Percentiles rank a stretch among this genome's conserved stretches.
These are phyloP conservation scores for Coemansia sp. DNA, from an alignment of 192 early-diverging fungal genomes.

Conservation along the genomic window DNA sequence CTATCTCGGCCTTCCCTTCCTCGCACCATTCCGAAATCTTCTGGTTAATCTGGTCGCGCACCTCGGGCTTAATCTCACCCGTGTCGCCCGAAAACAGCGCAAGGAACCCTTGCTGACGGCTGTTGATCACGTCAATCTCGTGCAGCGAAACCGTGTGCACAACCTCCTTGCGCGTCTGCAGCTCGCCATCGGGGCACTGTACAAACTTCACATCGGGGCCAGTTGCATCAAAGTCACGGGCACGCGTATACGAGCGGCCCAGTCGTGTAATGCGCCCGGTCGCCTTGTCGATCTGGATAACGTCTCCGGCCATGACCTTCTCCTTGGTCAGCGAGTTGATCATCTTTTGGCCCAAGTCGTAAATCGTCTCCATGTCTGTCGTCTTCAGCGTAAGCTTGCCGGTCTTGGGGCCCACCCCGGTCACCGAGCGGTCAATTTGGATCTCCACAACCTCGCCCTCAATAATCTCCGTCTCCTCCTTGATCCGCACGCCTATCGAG, in stretches of 20 bases:
- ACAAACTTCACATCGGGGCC: constrained; percentile 97
- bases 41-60: constrained; percentile 96
- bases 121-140: constrained; percentile 99
- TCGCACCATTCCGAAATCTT: constrained; percentile 98
- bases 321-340: constrained; percentile 96
- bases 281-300: constrained; percentile 98
- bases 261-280: constrained; percentile 93
- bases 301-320: constrained; percentile 95
- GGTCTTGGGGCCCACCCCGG: constrained; percentile 88
- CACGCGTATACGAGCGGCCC: constrained; percentile 94
- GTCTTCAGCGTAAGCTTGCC: constrained; percentile 99
- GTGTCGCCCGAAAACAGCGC: constrained; percentile 97
- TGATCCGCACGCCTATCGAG: constrained; percentile 97
- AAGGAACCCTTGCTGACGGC: constrained; percentile 93
- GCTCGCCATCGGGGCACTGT: constrained; percentile 97
- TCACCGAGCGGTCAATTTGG: constrained; percentile 90
- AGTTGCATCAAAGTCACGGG: constrained; percentile 98
- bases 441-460: constrained; percentile 99
- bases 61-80: constrained; percentile 96
- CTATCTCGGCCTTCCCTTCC: constrained; percentile 97
- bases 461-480: constrained; percentile 97
- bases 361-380: constrained; percentile 99
- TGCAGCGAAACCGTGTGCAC: constrained; percentile 99
- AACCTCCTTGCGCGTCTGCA: constrained; percentile 95
- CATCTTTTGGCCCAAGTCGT: constrained; percentile 99